Conservation (phyloP, 495 filamentous ascomycete species). For the Parathielavia hyrcaniae region DNA sequence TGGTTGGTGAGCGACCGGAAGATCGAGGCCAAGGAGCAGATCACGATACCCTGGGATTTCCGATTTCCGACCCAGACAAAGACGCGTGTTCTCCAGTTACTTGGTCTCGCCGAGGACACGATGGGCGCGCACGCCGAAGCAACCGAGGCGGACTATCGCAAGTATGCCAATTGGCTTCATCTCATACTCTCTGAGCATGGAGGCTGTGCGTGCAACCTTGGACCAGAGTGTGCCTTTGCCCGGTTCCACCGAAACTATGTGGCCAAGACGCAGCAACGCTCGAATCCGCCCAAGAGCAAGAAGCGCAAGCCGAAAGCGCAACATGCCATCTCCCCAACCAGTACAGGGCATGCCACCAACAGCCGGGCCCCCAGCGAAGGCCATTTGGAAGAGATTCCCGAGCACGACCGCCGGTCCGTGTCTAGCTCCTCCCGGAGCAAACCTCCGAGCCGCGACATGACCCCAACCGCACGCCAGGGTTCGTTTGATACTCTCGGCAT, state of each 20-base stretch:
- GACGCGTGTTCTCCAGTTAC: conserved; percentile 41
- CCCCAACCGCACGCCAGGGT: conserved; percentile 53
- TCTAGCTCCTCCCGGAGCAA: conserved; percentile 72
- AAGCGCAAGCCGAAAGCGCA: conserved; percentile 50
- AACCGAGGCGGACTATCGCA: conserved; percentile 46
- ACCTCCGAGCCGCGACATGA: conserved; percentile 74
- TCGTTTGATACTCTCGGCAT: conserved; percentile 46
- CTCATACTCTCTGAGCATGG: conserved; percentile 77
- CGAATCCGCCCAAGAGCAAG: conserved; percentile 57
- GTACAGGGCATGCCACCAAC: conserved; percentile 61
- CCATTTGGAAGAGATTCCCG: conserved; percentile 47
- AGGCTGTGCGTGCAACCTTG: conserved; percentile 73
- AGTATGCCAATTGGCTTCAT: conserved; percentile 52
- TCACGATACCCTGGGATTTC: conserved; percentile 54
- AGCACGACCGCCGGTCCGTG: conserved; percentile 58
- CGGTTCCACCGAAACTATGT: conserved; percentile 65
- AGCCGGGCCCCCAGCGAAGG: conserved; percentile 76
- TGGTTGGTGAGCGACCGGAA: conserved; percentile 76
- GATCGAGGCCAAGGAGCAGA: conserved; percentile 53
- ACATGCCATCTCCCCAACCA: conserved; percentile 56
- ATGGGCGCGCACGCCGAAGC: conserved; percentile 30
- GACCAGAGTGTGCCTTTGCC: conserved; percentile 59
- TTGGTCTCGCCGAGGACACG: conserved; percentile 48
- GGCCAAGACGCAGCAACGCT: conserved; percentile 39
- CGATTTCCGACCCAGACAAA: conserved; percentile 42